These are phyloP conservation scores for Capsaspora owczarzaki DNA, from an alignment of 78 protist genomes.

Conservation along the genomic window DNA sequence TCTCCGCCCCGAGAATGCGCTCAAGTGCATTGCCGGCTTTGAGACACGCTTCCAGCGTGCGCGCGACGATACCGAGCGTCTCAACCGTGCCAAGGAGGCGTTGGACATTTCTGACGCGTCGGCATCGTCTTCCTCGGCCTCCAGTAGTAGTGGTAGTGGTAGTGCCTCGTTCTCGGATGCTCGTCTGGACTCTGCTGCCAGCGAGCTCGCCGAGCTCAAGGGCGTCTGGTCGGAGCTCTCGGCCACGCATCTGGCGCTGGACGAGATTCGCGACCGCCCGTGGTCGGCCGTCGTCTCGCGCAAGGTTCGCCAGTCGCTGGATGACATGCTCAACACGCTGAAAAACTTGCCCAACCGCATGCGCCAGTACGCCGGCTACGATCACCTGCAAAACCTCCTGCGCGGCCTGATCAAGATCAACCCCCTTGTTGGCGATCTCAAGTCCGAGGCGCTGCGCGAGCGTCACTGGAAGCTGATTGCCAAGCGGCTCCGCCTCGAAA, in stretches of 20 bases:
- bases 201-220: slow-evolving; percentile 70
- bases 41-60: slow-evolving; percentile 35
- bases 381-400: slow-evolving; percentile 31
- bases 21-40: slow-evolving; percentile 25
- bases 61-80: slow-evolving; percentile 38
- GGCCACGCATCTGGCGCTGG: slow-evolving; percentile 47
- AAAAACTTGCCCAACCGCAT: slow-evolving; percentile 60
- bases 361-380: slow-evolving; percentile 74
- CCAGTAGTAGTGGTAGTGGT: too few relatives aligned
- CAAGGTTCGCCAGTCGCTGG: slow-evolving; percentile 35
- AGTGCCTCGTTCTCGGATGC: too few relatives aligned
- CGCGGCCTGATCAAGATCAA: slow-evolving; percentile 52
- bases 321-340: slow-evolving; percentile 32
- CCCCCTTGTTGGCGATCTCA: slow-evolving; percentile 44
- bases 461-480: slow-evolving; percentile 81
- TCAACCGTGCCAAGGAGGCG: slow-evolving; percentile 60
- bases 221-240: slow-evolving; percentile 62
- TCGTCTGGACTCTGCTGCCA: slow-evolving; percentile 40
- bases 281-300: slow-evolving; percentile 82
- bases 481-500: slow-evolving; percentile 36
- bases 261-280: slow-evolving; percentile 53
- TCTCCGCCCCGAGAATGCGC: slow-evolving; percentile 39
- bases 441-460: slow-evolving; percentile 69
- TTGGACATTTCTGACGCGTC: slow-evolving; percentile 46
- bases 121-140: too few relatives aligned